These are phyloP conservation scores for Solanum chacoense DNA, from an alignment of 305 asterid genomes.

Conservation along the genomic window DNA sequence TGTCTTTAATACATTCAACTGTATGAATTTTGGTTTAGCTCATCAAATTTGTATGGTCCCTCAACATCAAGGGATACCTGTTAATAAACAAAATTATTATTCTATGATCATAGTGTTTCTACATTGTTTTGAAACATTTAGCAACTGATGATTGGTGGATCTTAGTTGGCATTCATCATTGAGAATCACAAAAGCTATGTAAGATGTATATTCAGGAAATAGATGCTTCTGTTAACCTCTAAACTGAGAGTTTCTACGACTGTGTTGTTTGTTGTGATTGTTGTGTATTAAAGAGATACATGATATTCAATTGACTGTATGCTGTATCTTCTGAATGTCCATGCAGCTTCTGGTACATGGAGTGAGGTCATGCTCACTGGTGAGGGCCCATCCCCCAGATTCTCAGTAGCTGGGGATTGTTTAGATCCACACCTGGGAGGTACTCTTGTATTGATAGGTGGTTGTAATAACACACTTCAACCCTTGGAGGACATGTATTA, in stretches of 20 bases:
- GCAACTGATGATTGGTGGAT: background rate
- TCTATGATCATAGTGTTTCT: background rate
- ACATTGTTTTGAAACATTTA: background rate
- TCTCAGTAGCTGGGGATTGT: slow-evolving; percentile 89
- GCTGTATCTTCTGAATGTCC: background rate
- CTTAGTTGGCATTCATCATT: background rate
- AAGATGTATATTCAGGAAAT: background rate
- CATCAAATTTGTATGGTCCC: background rate
- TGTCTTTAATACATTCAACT: background rate
- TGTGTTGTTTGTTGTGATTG: background rate
- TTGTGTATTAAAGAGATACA: background rate
- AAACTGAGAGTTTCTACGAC: background rate
- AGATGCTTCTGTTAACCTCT: background rate
- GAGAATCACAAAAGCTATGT: background rate
- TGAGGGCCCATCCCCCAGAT: slow-evolving; percentile 84
- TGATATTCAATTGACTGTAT: background rate
- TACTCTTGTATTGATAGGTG: slow-evolving; percentile 74
- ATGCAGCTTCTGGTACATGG: slow-evolving; percentile 68
- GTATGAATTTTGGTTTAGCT: background rate
- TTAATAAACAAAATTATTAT: background rate
- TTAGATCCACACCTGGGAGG: slow-evolving; percentile 90
- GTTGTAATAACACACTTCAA: slow-evolving; percentile 89
- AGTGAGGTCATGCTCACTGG: slow-evolving; percentile 52
- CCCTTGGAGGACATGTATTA: slow-evolving; percentile 81
- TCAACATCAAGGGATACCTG: background rate